phyloP scores from a whole-genome alignment of 257 asterid species.

The Nyctanthes arbortristis region DNA sequence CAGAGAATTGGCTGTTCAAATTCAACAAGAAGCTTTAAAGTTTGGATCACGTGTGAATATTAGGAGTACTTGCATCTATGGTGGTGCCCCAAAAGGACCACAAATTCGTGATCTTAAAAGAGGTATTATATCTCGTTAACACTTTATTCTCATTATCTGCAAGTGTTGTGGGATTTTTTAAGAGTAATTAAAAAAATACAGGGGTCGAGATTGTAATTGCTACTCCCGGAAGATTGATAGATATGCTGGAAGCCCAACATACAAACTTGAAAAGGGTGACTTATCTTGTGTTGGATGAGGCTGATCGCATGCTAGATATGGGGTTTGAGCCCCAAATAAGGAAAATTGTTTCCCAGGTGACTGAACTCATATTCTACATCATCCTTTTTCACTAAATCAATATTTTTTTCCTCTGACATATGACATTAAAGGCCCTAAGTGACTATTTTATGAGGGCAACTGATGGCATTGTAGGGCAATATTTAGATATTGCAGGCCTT shows the following conservation, averaged over 20 bases:
- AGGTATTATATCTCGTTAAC: conserved; percentile 41
- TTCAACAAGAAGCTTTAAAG: conserved; percentile 79
- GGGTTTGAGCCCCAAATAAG: conserved; percentile 98
- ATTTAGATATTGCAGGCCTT: neutral
- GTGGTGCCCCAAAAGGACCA: conserved; percentile 97
- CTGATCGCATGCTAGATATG: conserved; percentile 98
- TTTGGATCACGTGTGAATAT: conserved; percentile 69
- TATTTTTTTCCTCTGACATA: neutral
- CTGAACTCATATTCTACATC: conserved; percentile 5
- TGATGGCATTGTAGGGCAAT: neutral
- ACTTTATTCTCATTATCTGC: conserved; percentile 12
- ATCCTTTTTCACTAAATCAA: neutral
- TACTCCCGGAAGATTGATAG: conserved; percentile 93
- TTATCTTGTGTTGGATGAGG: conserved; percentile 91
- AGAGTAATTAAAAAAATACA: conserved; percentile 32
- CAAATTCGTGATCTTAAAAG: conserved; percentile 85
- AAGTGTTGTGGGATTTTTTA: conserved; percentile 11
- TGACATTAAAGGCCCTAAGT: conserved; percentile 5
- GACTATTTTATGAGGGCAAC: conserved; percentile 1
- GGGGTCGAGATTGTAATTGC: conserved; percentile 94
- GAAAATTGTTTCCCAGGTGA: conserved; percentile 79
- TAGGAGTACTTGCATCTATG: conserved; percentile 86
- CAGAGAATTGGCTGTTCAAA: conserved; percentile 91
- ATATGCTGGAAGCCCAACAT: conserved; percentile 86
- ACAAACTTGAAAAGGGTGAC: conserved; percentile 88